Evolutionary conservation across 225 moss, liverwort and hornwort genomes (phyloP), one percentile per base, ranked within the genome.

Genomic region (Thuidium tamariscinum): DNA sequence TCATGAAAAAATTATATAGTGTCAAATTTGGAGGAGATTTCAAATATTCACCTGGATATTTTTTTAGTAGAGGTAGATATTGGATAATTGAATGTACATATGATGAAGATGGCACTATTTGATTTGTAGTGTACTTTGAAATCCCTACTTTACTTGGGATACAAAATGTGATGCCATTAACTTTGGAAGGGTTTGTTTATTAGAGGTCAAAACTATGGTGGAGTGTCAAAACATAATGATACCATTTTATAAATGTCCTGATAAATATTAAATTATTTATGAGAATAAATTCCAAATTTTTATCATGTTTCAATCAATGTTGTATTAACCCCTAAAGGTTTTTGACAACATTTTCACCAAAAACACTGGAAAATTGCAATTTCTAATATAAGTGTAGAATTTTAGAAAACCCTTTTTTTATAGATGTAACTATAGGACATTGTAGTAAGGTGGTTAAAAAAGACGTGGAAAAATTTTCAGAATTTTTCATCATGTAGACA

Each of bases 191-290:
- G 21, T 36, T 20, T 20, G 3, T 44, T 9, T 9, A 44, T n/a
- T n/a, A 9, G 44, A 44, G 3, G 3, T 32, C 5, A 17, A 20
- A n/a, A 5, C n/a, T n/a, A n/a, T 1, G 0, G 11, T 36, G 2
- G 22, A 37, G 4, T 37, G 7, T 67, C 3, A 37, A 0, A 37
- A 67, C 22, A 4, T 0, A 22, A 0, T 67, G 22, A 37, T 3
- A 39, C 4, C 23, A 39, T 37, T 67, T 67, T 13, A 13, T 22
- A 23, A 22, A 67, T 67, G 39, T 13, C 21, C 0, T 23, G 4
- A 22, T 39, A 39, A 37, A 37, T 22, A 0, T 21, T 67, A 67
- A 21, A 67, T 37, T 39, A 23, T 67, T 23, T 23, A 67, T 39
- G 7, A 67, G 4, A 67, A 23, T 13, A 23, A 66, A 36, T 1